Evolutionary conservation across 148 eudicot species (phyloP), one percentile per base, ranked within the genome.

Genomic region (Chenopodium berlandieri): DNA sequence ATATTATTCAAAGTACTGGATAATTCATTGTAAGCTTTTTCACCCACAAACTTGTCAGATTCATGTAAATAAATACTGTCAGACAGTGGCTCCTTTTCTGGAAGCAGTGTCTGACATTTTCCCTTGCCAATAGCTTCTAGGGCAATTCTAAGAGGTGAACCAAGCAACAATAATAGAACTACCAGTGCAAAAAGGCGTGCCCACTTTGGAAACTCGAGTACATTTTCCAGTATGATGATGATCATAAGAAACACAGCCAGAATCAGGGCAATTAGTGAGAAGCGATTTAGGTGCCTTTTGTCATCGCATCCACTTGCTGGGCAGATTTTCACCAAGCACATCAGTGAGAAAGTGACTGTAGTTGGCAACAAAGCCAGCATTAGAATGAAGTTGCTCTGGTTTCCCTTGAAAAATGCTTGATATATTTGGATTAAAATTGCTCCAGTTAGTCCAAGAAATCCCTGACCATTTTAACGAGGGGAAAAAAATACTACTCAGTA

Each of bases 381-480:
- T 58, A 94, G 72, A 37, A 94, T 77, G 88, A 94, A 90, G 37
- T 77, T 75, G 78, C 85, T 88, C 17, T 91, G 89, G 22, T 90
- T 87, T 19, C 87, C 90, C 8, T 84, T 67, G 77, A 91, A 87
- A 62, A 91, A 75, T 30, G 97, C 85, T 12, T 90, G 84, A 54
- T 94, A 94, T 25, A 89, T 87, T 88, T 92, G 98, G 73, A 94
- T 87, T 62, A 91, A 75, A 10, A 94, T 80, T 83, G 98, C 92
- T 81, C 98, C 98, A 83, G 93, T 92, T 34, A 94, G 85, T 27
- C 98, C 98, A 46, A 94, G 88, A 84, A 90, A 92, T 4, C 98
- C 98, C 98, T 94, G 88, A 13, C 17, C 63, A 88, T 88, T 72
- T 12, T 1, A 71, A 44, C 10, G 70, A 67, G 44, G 44, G 44